Conservation (phyloP, 495 filamentous ascomycete species). For the Neurospora sp. region DNA sequence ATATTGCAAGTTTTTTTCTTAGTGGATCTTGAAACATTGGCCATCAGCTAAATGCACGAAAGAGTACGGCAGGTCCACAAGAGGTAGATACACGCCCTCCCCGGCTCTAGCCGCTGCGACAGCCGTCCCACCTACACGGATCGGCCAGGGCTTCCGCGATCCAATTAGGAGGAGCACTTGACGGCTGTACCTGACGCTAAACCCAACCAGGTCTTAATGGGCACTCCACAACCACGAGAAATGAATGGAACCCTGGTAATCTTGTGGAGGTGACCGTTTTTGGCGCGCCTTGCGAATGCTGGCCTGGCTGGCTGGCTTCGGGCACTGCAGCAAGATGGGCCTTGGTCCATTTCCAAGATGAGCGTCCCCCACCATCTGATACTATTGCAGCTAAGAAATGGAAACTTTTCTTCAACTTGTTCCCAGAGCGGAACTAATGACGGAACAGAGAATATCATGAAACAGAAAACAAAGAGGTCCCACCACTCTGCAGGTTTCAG, state of each 20-base stretch:
- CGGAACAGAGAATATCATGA: not conserved
- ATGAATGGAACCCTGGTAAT: conserved; percentile 7
- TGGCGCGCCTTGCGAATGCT: not conserved
- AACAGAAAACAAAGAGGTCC: not conserved
- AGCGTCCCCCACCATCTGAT: not conserved
- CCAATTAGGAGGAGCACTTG: conserved; percentile 25
- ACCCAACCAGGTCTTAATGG: conserved; percentile 8
- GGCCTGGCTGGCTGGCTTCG: not conserved
- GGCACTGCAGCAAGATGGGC: not conserved
- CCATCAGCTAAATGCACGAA: not conserved
- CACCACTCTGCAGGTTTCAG: not conserved
- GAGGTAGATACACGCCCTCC: not conserved
- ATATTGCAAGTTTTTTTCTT: not conserved
- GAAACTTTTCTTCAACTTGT: not conserved
- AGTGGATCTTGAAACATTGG: not conserved
- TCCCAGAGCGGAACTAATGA: not conserved
- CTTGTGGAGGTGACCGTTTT: not conserved
- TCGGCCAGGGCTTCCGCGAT: conserved; percentile 31
- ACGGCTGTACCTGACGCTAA: conserved; percentile 37
- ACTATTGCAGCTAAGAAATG: not conserved
- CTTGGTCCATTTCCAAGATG: not conserved
- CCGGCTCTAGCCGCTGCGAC: conserved; percentile 2
- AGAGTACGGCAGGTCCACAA: not conserved
- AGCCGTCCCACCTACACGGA: conserved; percentile 24
- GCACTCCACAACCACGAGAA: conserved; percentile 7